phyloP scores from a whole-genome alignment of 148 eudicot species.

The Heliosperma pusillum region DNA sequence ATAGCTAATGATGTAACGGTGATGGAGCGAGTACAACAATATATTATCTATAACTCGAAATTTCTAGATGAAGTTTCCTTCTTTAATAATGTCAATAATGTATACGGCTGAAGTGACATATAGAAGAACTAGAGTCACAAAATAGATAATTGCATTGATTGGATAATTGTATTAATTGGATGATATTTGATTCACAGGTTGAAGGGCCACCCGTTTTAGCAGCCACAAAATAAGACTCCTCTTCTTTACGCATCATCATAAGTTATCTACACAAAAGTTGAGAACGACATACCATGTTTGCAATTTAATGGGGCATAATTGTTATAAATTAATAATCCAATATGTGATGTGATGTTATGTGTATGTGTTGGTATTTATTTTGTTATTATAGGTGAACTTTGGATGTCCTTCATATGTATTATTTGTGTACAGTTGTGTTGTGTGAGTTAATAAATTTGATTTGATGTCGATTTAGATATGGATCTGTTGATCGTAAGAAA shows the following conservation, averaged over 20 bases:
- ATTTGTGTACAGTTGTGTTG: constrained; percentile 1
- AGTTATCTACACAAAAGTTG: not conserved
- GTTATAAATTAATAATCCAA: not conserved
- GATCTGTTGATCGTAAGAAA: too few species aligned
- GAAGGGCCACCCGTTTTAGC: constrained; percentile 74
- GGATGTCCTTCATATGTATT: not conserved
- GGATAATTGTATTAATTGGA: constrained; percentile 10
- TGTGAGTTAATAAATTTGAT: not conserved
- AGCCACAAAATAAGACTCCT: constrained; percentile 53
- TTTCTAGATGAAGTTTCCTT: not conserved
- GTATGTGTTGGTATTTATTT: not conserved
- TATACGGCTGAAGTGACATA: not conserved
- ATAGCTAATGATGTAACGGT: not conserved
- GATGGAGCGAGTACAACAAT: not conserved
- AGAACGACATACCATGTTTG: not conserved
- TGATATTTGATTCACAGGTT: constrained; percentile 57
- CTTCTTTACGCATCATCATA: not conserved
- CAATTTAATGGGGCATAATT: not conserved
- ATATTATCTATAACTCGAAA: not conserved
- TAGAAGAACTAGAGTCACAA: not conserved
- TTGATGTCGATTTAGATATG: not conserved
- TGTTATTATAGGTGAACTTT: not conserved
- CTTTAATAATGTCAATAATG: constrained; percentile 2
- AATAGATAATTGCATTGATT: not conserved
- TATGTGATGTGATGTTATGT: not conserved